These are phyloP conservation scores for Chlamydomonas sp. DNA, from an alignment of 139 green algal species.

Conservation along the genomic window DNA sequence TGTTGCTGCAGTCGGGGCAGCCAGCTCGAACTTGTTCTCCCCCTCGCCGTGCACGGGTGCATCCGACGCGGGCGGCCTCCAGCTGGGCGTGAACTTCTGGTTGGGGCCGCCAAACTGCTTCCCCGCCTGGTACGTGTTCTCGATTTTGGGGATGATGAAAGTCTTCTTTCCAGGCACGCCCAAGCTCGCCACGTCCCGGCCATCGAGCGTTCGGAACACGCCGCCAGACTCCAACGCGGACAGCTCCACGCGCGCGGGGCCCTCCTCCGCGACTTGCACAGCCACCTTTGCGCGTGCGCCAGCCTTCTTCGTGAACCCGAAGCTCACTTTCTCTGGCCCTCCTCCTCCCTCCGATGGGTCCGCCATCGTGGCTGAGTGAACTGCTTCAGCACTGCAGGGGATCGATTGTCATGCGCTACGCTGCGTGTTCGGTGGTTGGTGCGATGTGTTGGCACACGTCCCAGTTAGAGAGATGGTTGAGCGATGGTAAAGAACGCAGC, in stretches of 20 bases:
- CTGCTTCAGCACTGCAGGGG: too few relatives aligned
- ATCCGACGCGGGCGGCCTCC: slow-evolving; percentile 28
- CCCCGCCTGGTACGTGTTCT: slow-evolving; percentile 46
- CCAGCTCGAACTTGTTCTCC: slow-evolving; percentile 36
- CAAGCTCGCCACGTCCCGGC: slow-evolving; percentile 2
- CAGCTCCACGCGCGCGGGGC: not conserved
- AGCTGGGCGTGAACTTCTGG: slow-evolving; percentile 43
- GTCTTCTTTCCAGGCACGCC: slow-evolving; percentile 13
- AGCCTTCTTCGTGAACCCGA: too few relatives aligned
- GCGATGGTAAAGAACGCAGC: too few relatives aligned
- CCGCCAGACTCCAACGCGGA: slow-evolving; percentile 4
- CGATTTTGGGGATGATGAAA: slow-evolving; percentile 37
- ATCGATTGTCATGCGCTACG: too few relatives aligned
- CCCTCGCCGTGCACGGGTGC: slow-evolving; percentile 12
- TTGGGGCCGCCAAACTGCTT: not conserved
- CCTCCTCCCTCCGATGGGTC: too few relatives aligned
- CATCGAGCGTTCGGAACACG: slow-evolving; percentile 7
- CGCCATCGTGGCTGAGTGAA: too few relatives aligned
- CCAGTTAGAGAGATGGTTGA: too few relatives aligned
- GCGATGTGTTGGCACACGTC: too few relatives aligned
- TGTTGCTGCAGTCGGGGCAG: slow-evolving; percentile 12
- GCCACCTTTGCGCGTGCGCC: too few relatives aligned
- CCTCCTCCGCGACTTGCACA: slow-evolving; percentile 4
- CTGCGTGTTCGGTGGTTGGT: too few relatives aligned
- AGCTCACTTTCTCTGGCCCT: too few relatives aligned